Evolutionary conservation across 768 basidiomycete genomes (phyloP).

Genomic region (Hydnomerulius pinastri): DNA sequence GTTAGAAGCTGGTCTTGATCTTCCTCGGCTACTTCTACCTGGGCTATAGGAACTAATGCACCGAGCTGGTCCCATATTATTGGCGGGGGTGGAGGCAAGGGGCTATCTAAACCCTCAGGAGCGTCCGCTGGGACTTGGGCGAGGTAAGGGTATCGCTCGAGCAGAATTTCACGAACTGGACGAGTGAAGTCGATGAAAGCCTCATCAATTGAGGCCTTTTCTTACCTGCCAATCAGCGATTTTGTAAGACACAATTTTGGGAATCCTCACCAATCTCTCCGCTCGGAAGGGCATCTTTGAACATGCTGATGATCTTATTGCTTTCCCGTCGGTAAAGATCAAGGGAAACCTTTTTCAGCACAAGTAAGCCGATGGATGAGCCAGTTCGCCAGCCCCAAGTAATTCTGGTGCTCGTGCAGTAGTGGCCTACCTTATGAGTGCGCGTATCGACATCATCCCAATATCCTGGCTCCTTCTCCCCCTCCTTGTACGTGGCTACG

Average conservation of each 20-base stretch:
- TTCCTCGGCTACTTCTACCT: slow-evolving; percentile 25
- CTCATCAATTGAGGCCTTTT: slow-evolving; percentile 98
- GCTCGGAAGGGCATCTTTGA: slow-evolving; percentile 74
- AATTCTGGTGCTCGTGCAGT: neutral
- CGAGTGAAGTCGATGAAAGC: slow-evolving; percentile 91
- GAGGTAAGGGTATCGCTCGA: slow-evolving; percentile 78
- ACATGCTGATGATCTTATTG: slow-evolving; percentile 79
- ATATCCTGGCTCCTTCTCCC: slow-evolving; percentile 84
- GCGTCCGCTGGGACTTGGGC: slow-evolving; percentile 67
- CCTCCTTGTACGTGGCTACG: slow-evolving; percentile 92
- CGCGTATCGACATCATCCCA: slow-evolving; percentile 86
- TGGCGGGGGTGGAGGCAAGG: slow-evolving; percentile 71
- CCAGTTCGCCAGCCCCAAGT: neutral
- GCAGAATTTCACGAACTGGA: slow-evolving; percentile 72
- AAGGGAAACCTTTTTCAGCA: slow-evolving; percentile 68
- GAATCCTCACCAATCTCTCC: slow-evolving; percentile 74
- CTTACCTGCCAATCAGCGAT: slow-evolving; percentile 40
- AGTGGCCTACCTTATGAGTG: slow-evolving; percentile 80
- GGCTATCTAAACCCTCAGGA: slow-evolving; percentile 70
- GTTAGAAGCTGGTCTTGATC: slow-evolving; percentile 15
- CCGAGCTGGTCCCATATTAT: slow-evolving; percentile 63
- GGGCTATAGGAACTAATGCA: slow-evolving; percentile 60
- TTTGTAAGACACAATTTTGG: neutral
- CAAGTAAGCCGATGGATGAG: neutral
- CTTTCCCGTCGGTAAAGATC: slow-evolving; percentile 93